These are phyloP conservation scores for Cytospora piceicola DNA, from an alignment of 2,329 filamentous ascomycete species.

Conservation along the genomic window DNA sequence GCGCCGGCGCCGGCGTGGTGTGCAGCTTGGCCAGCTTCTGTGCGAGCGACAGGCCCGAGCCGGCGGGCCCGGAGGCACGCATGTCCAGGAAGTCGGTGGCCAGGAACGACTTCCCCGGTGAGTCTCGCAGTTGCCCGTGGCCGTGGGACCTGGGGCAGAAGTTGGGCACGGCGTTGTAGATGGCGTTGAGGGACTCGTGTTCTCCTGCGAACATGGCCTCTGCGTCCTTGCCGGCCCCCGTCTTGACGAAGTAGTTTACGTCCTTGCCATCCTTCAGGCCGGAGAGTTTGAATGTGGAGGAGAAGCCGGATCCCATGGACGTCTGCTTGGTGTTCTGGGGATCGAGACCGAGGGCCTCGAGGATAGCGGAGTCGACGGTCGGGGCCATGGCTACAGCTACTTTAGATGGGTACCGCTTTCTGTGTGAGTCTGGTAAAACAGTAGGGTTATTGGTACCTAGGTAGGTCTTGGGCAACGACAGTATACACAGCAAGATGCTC, in stretches of 20 bases:
- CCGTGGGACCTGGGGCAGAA: slow-evolving; percentile 79
- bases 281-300: slow-evolving; percentile 59
- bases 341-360: slow-evolving; percentile 64
- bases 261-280: slow-evolving; percentile 33
- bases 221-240: slow-evolving; percentile 60
- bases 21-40: slow-evolving; percentile 80
- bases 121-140: slow-evolving; percentile 63
- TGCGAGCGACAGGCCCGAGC: slow-evolving; percentile 65
- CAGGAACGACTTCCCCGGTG: slow-evolving; percentile 58
- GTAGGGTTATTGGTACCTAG: too few relatives aligned
- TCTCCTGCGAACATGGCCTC: slow-evolving; percentile 79
- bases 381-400: slow-evolving; percentile 42
- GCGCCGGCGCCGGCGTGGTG: slow-evolving; percentile 70
- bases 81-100: slow-evolving; percentile 83
- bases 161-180: slow-evolving; percentile 70
- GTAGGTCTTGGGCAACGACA: neutral
- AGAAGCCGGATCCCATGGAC: slow-evolving; percentile 68
- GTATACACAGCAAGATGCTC: neutral
- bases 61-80: slow-evolving; percentile 44
- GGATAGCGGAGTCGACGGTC: slow-evolving; percentile 65
- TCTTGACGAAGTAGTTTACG: slow-evolving; percentile 72
- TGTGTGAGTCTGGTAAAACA: neutral
- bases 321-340: slow-evolving; percentile 57
- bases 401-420: neutral
- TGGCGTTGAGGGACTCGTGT: slow-evolving; percentile 80